These are phyloP conservation scores for Bjerkandera adusta DNA, from an alignment of 1,284 basidiomycete species.

Conservation along the genomic window DNA sequence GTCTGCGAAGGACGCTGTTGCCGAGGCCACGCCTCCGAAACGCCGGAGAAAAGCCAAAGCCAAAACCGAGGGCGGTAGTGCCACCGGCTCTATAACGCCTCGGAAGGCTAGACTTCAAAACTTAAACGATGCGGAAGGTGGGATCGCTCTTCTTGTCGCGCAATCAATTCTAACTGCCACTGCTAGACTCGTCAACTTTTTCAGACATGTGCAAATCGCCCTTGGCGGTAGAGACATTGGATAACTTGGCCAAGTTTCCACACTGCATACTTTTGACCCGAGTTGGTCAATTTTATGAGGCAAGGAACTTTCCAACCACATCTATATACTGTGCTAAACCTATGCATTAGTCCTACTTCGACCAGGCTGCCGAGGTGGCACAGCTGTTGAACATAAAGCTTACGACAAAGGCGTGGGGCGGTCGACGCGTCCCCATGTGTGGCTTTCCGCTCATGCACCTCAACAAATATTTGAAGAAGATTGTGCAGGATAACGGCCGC, in stretches of 20 bases:
- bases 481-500: conserved; percentile 79
- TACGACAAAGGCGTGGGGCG: conserved; percentile 71
- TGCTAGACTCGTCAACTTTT: not conserved
- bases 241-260: conserved; percentile 76
- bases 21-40: not conserved
- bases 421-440: conserved; percentile 72
- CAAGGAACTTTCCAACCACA: conserved; percentile 29
- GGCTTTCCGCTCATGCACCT: conserved; percentile 88
- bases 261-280: conserved; percentile 88
- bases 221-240: conserved; percentile 68
- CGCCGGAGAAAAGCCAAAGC: not conserved
- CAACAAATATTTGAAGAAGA: conserved; percentile 81
- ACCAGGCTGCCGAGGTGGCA: conserved; percentile 82
- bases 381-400: conserved; percentile 80
- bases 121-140: no score
- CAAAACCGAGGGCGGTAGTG: no score
- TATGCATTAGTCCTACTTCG: conserved; percentile 82
- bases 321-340: no score
- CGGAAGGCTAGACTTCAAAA: no score
- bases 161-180: not conserved
- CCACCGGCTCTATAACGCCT: no score
- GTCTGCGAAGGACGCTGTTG: not conserved
- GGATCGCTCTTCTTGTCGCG: no score
- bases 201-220: conserved; percentile 41
- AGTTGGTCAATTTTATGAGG: conserved; percentile 95